These are phyloP conservation scores for Tylopilus sp. DNA, from an alignment of 768 basidiomycete genomes.

Conservation along the genomic window DNA sequence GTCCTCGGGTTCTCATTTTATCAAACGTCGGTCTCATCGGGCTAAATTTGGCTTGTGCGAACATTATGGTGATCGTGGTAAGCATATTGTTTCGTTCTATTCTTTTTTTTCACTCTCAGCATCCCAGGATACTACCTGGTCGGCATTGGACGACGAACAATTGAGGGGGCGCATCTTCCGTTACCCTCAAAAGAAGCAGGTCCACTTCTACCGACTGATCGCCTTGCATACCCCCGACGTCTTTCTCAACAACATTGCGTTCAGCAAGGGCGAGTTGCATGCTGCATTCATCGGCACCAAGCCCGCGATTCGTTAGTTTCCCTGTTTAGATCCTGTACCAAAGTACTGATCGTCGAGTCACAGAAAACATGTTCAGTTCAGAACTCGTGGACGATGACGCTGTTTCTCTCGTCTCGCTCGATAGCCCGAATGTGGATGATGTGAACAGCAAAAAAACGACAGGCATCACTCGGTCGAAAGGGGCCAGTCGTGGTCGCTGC, in stretches of 20 bases:
- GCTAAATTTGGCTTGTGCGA: not conserved
- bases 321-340: no score
- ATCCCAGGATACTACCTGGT: not conserved
- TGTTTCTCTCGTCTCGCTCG: no score
- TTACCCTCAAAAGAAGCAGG: not conserved
- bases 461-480: no score
- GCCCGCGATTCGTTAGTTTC: no score
- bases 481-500: no score
- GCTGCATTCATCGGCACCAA: not conserved
- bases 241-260: constrained; percentile 16
- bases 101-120: no score
- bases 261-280: constrained; percentile 10
- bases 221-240: not conserved
- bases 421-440: no score
- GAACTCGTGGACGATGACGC: no score
- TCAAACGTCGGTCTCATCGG: not conserved
- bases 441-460: no score
- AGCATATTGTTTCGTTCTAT: no score
- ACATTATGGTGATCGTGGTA: not conserved
- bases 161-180: not conserved
- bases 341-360: no score
- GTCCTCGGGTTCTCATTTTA: not conserved
- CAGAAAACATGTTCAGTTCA: no score
- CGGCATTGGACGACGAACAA: not conserved
- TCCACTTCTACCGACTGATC: constrained; percentile 17